phyloP scores from a whole-genome alignment of 139 green algal species.

The Ostreobium quekettii region DNA sequence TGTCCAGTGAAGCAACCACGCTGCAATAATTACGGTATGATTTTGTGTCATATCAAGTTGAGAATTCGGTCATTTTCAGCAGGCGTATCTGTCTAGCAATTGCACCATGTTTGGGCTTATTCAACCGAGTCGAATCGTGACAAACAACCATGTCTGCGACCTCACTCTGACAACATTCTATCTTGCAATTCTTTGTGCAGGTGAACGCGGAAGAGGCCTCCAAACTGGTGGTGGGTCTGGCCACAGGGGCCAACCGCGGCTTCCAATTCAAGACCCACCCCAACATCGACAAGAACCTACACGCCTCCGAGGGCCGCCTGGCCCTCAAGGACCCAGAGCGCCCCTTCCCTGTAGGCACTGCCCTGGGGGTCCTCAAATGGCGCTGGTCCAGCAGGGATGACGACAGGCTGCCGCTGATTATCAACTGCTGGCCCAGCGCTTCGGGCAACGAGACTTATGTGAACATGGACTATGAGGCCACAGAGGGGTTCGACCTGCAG shows the following conservation, averaged over 20 bases:
- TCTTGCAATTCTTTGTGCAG: slow-evolving; percentile 14
- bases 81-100: no score
- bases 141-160: no score
- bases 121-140: no score
- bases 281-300: slow-evolving; percentile 97
- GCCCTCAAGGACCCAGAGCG: slow-evolving; percentile 85
- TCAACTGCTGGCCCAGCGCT: slow-evolving; percentile 95
- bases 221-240: neutral
- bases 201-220: slow-evolving; percentile 9
- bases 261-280: slow-evolving; percentile 99
- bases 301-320: slow-evolving; percentile 63
- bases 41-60: no score
- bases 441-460: slow-evolving; percentile 83
- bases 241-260: slow-evolving; percentile 44
- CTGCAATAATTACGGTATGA: no score
- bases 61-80: no score
- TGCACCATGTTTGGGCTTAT: no score
- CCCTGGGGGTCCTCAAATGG: slow-evolving; percentile 96
- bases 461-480: slow-evolving; percentile 97
- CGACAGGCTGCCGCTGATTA: slow-evolving; percentile 56
- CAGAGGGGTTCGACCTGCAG: slow-evolving; percentile 74
- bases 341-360: slow-evolving; percentile 77
- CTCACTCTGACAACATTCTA: no score
- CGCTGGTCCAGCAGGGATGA: slow-evolving; percentile 63
- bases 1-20: no score